Evolutionary conservation across 257 asterid species (phyloP).

Genomic region (Primulina tabacum): DNA sequence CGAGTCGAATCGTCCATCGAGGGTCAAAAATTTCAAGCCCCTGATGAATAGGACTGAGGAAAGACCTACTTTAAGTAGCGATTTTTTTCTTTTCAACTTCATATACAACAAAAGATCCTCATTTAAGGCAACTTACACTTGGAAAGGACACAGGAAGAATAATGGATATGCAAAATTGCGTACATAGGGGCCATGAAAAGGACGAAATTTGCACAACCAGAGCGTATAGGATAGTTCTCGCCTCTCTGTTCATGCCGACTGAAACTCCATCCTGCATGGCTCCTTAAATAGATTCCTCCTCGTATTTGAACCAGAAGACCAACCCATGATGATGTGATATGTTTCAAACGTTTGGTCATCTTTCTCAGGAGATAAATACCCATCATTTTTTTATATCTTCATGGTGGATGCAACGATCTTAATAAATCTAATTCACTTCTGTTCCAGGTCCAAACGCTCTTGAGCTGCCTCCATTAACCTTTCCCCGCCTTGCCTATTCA

Average conservation of each 20-base stretch:
- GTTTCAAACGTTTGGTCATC: too few species aligned
- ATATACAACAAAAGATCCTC: neutral
- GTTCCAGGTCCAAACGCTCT: neutral
- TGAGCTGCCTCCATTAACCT: neutral
- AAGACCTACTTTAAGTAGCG: neutral
- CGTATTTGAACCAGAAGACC: too few species aligned
- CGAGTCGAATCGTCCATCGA: neutral
- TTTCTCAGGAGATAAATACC: too few species aligned
- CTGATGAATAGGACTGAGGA: neutral
- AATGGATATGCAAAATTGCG: neutral
- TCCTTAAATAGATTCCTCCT: neutral
- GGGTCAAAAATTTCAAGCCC: neutral
- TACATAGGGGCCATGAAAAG: neutral
- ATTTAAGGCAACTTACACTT: neutral
- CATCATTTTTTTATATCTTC: too few species aligned
- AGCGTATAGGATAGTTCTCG: too few species aligned
- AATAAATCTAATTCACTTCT: neutral
- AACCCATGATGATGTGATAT: too few species aligned
- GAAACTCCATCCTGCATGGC: neutral
- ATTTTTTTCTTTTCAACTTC: neutral
- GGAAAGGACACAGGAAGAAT: neutral
- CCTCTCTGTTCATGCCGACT: too few species aligned
- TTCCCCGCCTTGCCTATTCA: slow-evolving; percentile 3
- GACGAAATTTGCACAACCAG: neutral
- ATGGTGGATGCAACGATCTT: too few species aligned